Conservation (phyloP, 768 basidiomycete species). For the Ramaria sp. region DNA sequence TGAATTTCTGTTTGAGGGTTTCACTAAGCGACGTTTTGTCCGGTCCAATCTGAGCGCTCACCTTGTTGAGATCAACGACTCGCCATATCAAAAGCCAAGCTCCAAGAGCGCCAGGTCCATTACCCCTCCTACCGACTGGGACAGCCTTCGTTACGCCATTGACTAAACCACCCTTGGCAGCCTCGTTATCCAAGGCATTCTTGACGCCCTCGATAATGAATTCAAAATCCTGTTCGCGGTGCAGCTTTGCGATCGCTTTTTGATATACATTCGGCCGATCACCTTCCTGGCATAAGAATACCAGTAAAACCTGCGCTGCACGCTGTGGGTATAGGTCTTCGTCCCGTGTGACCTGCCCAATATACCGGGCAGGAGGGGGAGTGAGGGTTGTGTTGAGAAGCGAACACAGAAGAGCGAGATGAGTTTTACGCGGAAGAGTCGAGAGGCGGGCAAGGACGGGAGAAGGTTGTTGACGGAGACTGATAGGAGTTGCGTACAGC, state of each 20-base stretch:
- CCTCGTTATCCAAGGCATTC: constrained; percentile 16
- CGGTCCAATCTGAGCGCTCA: constrained; percentile 20
- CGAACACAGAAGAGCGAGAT: constrained; percentile 90
- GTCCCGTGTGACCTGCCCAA: constrained; percentile 3
- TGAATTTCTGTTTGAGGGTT: constrained; percentile 66
- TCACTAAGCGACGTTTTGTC: neutral
- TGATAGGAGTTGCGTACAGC: constrained; percentile 68
- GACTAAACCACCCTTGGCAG: constrained; percentile 1
- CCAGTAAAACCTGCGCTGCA: constrained; percentile 12
- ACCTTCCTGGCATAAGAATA: constrained; percentile 4
- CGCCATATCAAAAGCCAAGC: constrained; percentile 61
- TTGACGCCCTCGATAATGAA: constrained; percentile 70
- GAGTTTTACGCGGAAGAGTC: constrained; percentile 70
- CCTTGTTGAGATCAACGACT: constrained; percentile 87
- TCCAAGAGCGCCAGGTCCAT: constrained; percentile 9
- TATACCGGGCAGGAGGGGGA: constrained; percentile 27
- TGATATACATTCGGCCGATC: constrained; percentile 70
- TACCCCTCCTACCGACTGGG: constrained; percentile 8
- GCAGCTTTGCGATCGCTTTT: constrained; percentile 90
- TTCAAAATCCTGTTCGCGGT: constrained; percentile 80
- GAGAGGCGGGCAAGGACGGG: constrained; percentile 38
- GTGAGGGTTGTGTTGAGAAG: constrained; percentile 85
- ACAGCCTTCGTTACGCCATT: neutral
- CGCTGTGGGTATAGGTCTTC: constrained; percentile 11
- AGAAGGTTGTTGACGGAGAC: constrained; percentile 63